Evolutionary conservation across 192 early-diverging fungal genomes (phyloP).

Genomic region (Entomortierella parvispora): DNA sequence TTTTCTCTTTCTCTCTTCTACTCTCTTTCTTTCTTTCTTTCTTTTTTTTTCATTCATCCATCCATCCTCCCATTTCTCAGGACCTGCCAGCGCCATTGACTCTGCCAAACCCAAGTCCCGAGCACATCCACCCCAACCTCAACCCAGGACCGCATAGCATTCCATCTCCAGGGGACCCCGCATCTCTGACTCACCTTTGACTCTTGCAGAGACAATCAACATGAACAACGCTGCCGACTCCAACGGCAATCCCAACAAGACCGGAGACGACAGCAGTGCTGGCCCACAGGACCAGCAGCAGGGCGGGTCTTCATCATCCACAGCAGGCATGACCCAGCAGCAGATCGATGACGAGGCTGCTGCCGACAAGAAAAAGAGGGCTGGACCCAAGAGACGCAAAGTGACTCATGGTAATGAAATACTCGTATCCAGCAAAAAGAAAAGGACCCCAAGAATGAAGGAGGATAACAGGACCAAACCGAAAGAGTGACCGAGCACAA

Average conservation of each 20-base stretch:
- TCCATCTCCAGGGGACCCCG: no score
- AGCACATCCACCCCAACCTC: no score
- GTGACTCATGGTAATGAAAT: slow-evolving; percentile 68
- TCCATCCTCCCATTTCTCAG: neutral
- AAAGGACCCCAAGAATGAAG: no score
- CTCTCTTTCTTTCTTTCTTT: neutral
- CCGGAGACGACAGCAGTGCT: neutral
- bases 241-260: slow-evolving; percentile 9
- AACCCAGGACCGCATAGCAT: no score
- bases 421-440: neutral
- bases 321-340: slow-evolving; percentile 21
- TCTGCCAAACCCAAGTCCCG: no score
- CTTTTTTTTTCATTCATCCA: slow-evolving; percentile 10
- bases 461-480: no score
- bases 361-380: slow-evolving; percentile 64
- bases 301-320: slow-evolving; percentile 1
- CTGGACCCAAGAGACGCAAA: slow-evolving; percentile 68
- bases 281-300: slow-evolving; percentile 6
- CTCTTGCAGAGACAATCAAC: slow-evolving; percentile 15
- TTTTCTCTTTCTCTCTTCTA: neutral
- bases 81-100: no score
- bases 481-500: no score
- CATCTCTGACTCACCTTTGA: no score
- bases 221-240: slow-evolving; percentile 10
- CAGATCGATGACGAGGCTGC: slow-evolving; percentile 36